Base-by-base conservation (phyloP, 345 rosid genomes). In the rapeseed (Brassica napus) region DNA sequence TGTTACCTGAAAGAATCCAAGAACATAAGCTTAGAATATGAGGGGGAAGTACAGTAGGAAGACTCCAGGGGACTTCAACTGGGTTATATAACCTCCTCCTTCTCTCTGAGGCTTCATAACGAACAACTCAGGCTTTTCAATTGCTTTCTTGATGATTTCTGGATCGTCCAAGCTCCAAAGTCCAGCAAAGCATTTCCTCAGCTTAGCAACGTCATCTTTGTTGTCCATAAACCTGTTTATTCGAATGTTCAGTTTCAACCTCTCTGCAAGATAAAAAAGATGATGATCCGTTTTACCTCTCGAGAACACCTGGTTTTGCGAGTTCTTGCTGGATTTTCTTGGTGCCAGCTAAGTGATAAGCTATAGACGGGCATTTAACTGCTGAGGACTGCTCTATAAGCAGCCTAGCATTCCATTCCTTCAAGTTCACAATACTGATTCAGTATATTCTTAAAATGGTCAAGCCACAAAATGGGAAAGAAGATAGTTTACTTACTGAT, bases 91-190 rank as follows among this genome's bases (percentile, higher is more conserved):
- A 93, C 97, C 98, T 90, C 99, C 97, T 80, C 99, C 99, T 92
- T 93, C 99, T 88, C 98, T 86, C 76, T 95, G 98, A 47, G 99
- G 99, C 89, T 95, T 93, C 97, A 95, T 87, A 49, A 95, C 97
- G 60, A 85, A 95, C 44, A 86, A 79, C 61, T 88, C 88, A 0
- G 99, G 98, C 9, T 63, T 87, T 73, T 89, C 91, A 35, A 95
- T 93, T 61, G 98, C 98, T 84, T 82, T 81, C 61, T 76, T 81
- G 65, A 91, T 69, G 8, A 89, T 86, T 49, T 85, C 94, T 1
- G 83, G 71, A 55, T 93, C 91, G 73, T 92, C 98, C 83, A 93
- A 86, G 82, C 97, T 93, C 98, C 99, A 96, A 72, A 96, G 81
- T 42, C 99, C 99, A 21, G 99, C 98, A 72, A 96, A 93, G 85